These are phyloP conservation scores for Chrysopogon serrulatus DNA, from an alignment of 176 grass and related monocot species.

Conservation along the genomic window DNA sequence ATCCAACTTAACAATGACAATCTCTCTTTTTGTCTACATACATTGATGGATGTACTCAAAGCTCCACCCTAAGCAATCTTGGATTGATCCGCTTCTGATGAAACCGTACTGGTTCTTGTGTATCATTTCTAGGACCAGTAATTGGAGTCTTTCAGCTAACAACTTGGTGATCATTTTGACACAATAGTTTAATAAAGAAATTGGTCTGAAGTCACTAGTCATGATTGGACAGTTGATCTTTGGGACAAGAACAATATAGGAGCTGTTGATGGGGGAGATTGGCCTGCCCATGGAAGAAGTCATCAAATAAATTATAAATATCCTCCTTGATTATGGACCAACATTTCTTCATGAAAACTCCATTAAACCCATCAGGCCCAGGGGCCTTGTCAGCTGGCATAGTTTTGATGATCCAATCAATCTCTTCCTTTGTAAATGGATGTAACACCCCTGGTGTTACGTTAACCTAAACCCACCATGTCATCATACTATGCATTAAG, in stretches of 20 bases:
- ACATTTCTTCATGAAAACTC: neutral
- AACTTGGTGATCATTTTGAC: neutral
- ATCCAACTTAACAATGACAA: no score
- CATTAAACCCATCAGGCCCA: neutral
- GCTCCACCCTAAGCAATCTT: neutral
- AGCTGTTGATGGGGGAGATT: neutral
- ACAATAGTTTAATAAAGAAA: neutral
- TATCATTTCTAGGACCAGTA: rapidly evolving
- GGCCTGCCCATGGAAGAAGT: neutral
- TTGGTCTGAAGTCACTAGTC: neutral
- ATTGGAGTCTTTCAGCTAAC: neutral
- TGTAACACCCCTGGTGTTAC: no score
- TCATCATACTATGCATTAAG: no score
- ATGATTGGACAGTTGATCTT: rapidly evolving
- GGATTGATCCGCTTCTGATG: neutral
- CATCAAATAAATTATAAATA: neutral
- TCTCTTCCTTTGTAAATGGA: no score
- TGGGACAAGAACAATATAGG: neutral
- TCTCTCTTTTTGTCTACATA: neutral
- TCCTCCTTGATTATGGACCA: neutral
- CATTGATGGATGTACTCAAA: neutral
- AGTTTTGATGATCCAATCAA: no score
- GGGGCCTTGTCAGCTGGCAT: no score
- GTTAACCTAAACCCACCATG: no score
- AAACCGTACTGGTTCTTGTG: neutral